These are phyloP conservation scores for Guyanaporus albipodus DNA, from an alignment of 768 basidiomycete species.

Conservation along the genomic window DNA sequence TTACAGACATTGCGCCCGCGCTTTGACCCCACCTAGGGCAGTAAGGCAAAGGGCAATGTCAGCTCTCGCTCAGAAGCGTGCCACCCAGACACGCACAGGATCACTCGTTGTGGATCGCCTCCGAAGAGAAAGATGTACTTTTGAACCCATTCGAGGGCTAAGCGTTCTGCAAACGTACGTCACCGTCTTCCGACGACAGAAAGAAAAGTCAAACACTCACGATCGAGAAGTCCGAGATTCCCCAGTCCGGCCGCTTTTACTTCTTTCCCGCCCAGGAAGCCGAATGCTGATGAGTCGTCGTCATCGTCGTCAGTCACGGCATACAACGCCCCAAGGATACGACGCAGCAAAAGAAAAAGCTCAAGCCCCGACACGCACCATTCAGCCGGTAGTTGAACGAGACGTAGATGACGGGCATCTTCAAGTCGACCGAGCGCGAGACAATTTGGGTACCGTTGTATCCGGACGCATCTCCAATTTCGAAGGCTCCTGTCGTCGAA, in stretches of 20 bases:
- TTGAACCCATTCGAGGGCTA: background rate
- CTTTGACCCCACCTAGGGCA: slow-evolving; percentile 3
- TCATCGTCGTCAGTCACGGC: background rate
- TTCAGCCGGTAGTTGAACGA: slow-evolving; percentile 9
- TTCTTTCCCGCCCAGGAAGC: slow-evolving; percentile 25
- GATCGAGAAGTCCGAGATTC: slow-evolving; percentile 31
- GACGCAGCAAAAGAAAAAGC: too few relatives aligned
- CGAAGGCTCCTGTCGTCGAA: slow-evolving; percentile 10
- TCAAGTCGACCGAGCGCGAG: slow-evolving; percentile 11
- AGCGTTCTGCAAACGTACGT: background rate
- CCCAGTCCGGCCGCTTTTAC: background rate
- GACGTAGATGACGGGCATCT: background rate
- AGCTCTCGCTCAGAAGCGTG: background rate
- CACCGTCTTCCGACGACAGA: background rate
- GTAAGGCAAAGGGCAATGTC: background rate
- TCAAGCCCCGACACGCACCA: too few relatives aligned
- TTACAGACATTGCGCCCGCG: background rate
- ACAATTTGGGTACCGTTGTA: slow-evolving; percentile 21
- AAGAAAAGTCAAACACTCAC: slow-evolving; percentile 11
- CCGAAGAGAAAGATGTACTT: background rate
- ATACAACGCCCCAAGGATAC: too few relatives aligned
- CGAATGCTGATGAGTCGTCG: slow-evolving; percentile 25
- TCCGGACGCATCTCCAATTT: background rate
- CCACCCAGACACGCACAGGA: slow-evolving; percentile 17
- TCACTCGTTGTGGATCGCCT: background rate